Base-by-base conservation (phyloP, 2,329 filamentous ascomycete species). In the Trichoderma gracile region DNA sequence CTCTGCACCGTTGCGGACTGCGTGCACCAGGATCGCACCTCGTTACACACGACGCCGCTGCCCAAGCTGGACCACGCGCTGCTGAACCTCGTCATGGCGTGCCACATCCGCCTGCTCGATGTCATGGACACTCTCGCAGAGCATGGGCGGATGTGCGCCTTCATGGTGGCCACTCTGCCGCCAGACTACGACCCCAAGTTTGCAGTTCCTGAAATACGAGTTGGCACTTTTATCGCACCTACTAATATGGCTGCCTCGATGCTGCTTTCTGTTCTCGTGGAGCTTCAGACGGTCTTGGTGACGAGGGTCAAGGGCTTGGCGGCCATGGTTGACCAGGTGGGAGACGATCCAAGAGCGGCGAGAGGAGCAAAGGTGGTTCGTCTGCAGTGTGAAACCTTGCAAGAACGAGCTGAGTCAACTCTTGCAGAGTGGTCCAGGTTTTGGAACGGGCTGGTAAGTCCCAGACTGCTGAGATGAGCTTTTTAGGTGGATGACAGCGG, bases 181-280 rank as follows among this genome's bases (percentile, higher is more conserved):
- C 59, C 67, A 5, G 67, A 71, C 14, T 65, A 70, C 15, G 72
- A 75, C 15, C 76, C 74, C 0, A 70, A 71, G 6, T 72, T 79
- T 43, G 72, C 75, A 19, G 72, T 80, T 3, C 78, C 78, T 0
- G 75, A 79, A 53, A 75, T 80, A 15, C 74, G 75, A 4, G 74
- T 81, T 5, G 79, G 79, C 1, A 75, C 75, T 2, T 78, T 78
- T 52, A 68, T 76, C 19, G 73, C 76, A 6, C 73, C 75, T 3
- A 71, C 72, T 12, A 65, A 66, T 33, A 63, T 75, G 5, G 75
- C 76, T 3, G 72, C 73, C 5, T 70, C 75, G 8, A 73, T 78
- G 69, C 69, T 77, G 50, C 67, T 73, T 3, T 67, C 73, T 2
- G 70, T 77, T 67, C 33, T 78, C 3, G 65, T 73, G 5, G 75